Evolutionary conservation across 139 green algal genomes (phyloP).

Genomic region (Pleodorina starrii): DNA sequence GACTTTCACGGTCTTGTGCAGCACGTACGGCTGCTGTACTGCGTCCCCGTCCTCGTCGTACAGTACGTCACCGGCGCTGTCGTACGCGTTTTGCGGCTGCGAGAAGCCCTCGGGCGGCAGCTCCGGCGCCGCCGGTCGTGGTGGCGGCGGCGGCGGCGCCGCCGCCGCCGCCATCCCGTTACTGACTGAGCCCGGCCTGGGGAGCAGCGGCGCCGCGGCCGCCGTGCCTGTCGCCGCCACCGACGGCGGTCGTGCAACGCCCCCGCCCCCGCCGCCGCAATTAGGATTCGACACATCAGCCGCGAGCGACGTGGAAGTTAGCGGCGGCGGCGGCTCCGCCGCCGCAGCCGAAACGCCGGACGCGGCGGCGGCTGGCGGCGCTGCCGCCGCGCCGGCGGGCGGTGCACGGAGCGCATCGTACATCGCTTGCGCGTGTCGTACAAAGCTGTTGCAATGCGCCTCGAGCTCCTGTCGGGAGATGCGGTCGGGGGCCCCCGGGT

Average conservation of each 20-base stretch:
- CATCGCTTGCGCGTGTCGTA: not conserved
- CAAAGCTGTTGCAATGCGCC: not conserved
- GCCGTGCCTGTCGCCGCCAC: not conserved
- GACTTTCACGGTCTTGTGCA: slow-evolving; percentile 27
- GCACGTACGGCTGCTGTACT: slow-evolving; percentile 11
- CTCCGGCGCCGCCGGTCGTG: not conserved
- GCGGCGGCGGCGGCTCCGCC: not conserved
- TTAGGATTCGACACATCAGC: not conserved
- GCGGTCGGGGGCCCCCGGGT: not conserved
- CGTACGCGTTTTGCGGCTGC: not conserved
- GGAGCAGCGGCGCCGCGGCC: not conserved
- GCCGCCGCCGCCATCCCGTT: not conserved
- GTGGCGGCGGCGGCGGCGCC: not conserved
- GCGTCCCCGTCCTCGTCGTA: not conserved
- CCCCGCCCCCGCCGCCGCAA: not conserved
- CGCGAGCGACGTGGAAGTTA: not conserved
- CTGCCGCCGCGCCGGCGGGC: not conserved
- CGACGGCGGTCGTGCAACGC: not conserved
- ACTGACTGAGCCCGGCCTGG: not conserved
- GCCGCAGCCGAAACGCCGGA: not conserved
- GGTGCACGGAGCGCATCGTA: not conserved
- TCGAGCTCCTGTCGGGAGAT: slow-evolving; percentile 19
- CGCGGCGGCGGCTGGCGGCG: not conserved
- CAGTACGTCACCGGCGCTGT: not conserved
- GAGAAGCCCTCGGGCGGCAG: slow-evolving; percentile 47